Conservation (phyloP, 768 basidiomycete genomes). For the Lentinula sp. region DNA sequence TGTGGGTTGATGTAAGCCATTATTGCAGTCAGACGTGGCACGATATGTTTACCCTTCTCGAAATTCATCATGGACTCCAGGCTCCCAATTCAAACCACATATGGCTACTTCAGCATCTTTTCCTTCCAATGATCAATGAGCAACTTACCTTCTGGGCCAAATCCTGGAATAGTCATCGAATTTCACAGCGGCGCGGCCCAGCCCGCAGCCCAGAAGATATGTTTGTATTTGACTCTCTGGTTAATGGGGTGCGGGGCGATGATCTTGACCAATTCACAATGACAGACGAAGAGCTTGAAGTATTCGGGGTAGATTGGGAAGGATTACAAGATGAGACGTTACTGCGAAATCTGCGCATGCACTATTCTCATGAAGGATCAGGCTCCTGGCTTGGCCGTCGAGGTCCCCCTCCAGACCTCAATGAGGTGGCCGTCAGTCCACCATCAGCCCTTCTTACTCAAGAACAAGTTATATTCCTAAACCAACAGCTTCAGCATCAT, state of each 20-base stretch:
- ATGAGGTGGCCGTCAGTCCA: background rate
- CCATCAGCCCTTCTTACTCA: background rate
- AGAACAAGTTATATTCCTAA: background rate
- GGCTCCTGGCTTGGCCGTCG: background rate
- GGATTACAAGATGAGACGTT: constrained; percentile 14
- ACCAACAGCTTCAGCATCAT: background rate
- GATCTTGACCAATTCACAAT: constrained; percentile 3
- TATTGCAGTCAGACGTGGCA: constrained; percentile 27
- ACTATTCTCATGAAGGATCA: background rate
- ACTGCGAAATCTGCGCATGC: constrained; percentile 42
- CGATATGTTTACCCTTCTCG: constrained; percentile 16
- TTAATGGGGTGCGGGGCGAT: constrained; percentile 13
- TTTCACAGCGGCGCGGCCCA: too few species aligned
- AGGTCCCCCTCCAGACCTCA: background rate
- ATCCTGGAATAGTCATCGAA: too few species aligned
- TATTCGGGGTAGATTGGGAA: constrained; percentile 17
- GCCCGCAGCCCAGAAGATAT: too few species aligned
- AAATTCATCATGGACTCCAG: too few species aligned
- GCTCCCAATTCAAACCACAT: too few species aligned
- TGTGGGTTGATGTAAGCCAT: background rate
- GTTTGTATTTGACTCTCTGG: too few species aligned
- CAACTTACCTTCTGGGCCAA: too few species aligned
- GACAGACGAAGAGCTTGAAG: constrained; percentile 9
- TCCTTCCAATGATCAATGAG: too few species aligned
- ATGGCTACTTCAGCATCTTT: too few species aligned